Conservation (phyloP, 129 eudicot species). For the Glebionis coronaria region DNA sequence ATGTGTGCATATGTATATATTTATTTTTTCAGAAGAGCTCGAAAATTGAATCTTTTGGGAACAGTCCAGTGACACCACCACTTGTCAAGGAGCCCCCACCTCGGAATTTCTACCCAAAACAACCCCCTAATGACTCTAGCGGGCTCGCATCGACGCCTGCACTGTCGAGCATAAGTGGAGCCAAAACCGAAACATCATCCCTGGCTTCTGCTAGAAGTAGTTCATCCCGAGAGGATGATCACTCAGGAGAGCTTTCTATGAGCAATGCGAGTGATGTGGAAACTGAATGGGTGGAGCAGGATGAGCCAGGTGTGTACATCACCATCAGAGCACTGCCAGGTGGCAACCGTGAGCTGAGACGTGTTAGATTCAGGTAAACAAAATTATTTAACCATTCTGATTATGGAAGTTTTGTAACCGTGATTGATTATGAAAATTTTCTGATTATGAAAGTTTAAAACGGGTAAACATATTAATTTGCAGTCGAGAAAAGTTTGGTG, state of each 20-base stretch:
- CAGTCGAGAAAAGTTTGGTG: conserved; percentile 97
- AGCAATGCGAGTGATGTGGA: conserved; percentile 94
- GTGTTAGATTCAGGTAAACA: conserved; percentile 85
- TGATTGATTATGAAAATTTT: too few relatives aligned
- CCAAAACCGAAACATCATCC: conserved; percentile 82
- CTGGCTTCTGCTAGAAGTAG: conserved; percentile 74
- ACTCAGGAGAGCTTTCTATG: conserved; percentile 77
- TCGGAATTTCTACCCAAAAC: conserved; percentile 45
- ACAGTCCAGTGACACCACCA: conserved; percentile 86
- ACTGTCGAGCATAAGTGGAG: conserved; percentile 78
- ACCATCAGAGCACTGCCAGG: conserved; percentile 81
- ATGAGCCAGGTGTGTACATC: conserved; percentile 94
- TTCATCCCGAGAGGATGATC: conserved; percentile 67
- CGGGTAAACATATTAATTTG: conserved; percentile 20
- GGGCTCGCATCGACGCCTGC: conserved; percentile 82
- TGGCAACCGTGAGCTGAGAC: conserved; percentile 87
- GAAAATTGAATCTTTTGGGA: conserved; percentile 49
- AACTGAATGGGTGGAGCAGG: conserved; percentile 96
- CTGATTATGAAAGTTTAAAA: not conserved
- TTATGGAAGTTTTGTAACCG: not conserved
- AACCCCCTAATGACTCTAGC: conserved; percentile 37
- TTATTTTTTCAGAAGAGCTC: conserved; percentile 40
- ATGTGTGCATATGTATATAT: not conserved
- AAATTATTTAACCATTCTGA: not conserved
- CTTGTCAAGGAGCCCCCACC: conserved; percentile 64